Conservation (phyloP, 2,329 filamentous ascomycete genomes). For the Balansia obtecta region DNA sequence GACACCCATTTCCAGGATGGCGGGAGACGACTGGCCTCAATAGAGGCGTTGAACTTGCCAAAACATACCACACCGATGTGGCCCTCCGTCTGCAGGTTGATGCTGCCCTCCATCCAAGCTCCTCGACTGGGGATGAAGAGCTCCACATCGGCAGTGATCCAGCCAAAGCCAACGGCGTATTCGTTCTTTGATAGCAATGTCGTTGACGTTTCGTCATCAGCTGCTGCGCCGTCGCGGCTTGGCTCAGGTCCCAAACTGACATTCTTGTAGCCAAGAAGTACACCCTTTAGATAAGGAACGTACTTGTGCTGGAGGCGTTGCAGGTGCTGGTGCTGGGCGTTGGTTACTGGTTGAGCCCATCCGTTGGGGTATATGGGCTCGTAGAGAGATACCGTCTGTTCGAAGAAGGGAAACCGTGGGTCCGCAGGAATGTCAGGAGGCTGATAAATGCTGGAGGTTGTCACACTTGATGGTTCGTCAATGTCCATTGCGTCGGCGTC, state of each 20-base stretch:
- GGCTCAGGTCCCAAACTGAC: constrained; percentile 51
- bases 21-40: constrained; percentile 67
- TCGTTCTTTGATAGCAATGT: constrained; percentile 53
- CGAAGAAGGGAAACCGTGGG: constrained; percentile 57
- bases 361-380: constrained; percentile 61
- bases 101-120: constrained; percentile 62
- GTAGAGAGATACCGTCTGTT: constrained; percentile 70
- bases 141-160: constrained; percentile 78
- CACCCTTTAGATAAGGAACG: constrained; percentile 57
- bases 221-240: constrained; percentile 33
- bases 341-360: constrained; percentile 57
- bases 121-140: constrained; percentile 68
- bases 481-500: constrained; percentile 26
- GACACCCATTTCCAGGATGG: constrained; percentile 69
- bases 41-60: constrained; percentile 83
- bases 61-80: constrained; percentile 83
- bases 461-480: constrained; percentile 18
- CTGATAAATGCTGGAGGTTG: constrained; percentile 22
- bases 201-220: constrained; percentile 35
- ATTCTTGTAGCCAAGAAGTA: constrained; percentile 64
- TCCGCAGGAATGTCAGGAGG: constrained; percentile 26
- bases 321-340: constrained; percentile 61
- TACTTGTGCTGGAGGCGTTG: constrained; percentile 66
- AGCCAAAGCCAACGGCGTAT: constrained; percentile 75
- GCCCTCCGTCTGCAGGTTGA: constrained; percentile 79